A percentile compares a stretch with the other conserved stretches of the same genome.
Evolutionary conservation across 306 rosid genomes (phyloP).

Genomic region (Prosopis cineraria): DNA sequence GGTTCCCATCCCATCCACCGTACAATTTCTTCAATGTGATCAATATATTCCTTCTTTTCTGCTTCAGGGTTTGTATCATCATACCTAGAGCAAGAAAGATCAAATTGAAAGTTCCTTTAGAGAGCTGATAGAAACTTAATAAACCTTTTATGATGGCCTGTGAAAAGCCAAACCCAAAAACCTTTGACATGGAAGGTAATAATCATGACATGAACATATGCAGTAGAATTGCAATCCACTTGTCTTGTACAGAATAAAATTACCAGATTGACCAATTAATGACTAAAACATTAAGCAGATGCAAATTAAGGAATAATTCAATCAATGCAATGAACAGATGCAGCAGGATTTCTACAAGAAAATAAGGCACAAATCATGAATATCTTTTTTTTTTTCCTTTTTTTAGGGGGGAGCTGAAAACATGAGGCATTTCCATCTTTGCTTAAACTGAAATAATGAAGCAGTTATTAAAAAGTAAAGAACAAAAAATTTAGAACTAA

Average conservation of each 20-base stretch:
- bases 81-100: conserved; percentile 51
- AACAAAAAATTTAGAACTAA: neutral
- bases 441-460: neutral
- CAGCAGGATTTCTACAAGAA: neutral
- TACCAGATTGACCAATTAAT: neutral
- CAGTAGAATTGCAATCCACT: neutral
- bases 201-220: neutral
- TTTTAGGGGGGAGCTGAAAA: too few species aligned
- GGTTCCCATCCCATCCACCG: conserved; percentile 99
- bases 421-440: neutral
- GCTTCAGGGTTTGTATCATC: conserved; percentile 98
- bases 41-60: conserved; percentile 94
- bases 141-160: neutral
- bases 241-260: neutral
- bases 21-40: conserved; percentile 94
- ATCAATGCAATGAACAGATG: neutral
- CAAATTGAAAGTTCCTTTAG: conserved; percentile 8
- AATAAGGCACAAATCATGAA: neutral
- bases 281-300: neutral
- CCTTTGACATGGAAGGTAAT: neutral
- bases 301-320: neutral
- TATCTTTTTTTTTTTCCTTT: too few species aligned
- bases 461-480: neutral
- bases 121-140: neutral
- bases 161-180: conserved; percentile 22